These are phyloP conservation scores for Raffaelea ambrosiae DNA, from an alignment of 2,329 filamentous ascomycete genomes.

Conservation along the genomic window DNA sequence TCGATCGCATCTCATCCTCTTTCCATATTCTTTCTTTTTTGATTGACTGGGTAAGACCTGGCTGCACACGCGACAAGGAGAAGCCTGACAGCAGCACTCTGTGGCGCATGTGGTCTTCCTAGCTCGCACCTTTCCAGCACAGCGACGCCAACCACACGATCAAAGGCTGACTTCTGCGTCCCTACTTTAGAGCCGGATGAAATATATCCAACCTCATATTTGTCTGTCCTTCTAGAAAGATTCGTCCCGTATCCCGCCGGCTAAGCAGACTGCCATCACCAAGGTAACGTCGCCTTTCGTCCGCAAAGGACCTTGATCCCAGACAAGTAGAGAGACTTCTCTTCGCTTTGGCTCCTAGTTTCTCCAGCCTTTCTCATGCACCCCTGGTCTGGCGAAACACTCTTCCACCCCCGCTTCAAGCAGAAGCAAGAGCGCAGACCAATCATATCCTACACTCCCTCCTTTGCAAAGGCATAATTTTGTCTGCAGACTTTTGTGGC, in stretches of 20 bases:
- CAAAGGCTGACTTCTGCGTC: no score
- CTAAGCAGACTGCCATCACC: slow-evolving; percentile 8
- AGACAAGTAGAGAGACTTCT: background rate
- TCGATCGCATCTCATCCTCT: slow-evolving; percentile 9
- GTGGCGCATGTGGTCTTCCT: no score
- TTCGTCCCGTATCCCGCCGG: slow-evolving; percentile 14
- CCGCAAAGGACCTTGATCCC: background rate
- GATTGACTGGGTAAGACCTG: no score
- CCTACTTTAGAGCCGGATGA: slow-evolving; percentile 14
- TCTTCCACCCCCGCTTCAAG: background rate
- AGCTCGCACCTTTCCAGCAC: no score
- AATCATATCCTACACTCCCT: background rate
- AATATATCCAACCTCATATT: slow-evolving; percentile 12
- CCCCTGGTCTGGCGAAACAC: background rate
- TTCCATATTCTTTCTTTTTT: no score
- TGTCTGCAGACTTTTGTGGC: background rate
- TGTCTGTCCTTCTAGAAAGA: slow-evolving; percentile 8
- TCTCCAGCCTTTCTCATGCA: background rate
- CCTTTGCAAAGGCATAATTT: background rate
- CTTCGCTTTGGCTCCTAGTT: background rate
- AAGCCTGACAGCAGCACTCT: no score
- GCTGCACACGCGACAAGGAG: no score
- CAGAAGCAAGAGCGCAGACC: background rate
- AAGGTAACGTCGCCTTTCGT: slow-evolving; percentile 5
- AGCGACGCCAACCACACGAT: no score